Evolutionary conservation across 2,329 filamentous ascomycete species (phyloP), one percentile per base, ranked within the genome.

Genomic region (Rhinocladiella similis): DNA sequence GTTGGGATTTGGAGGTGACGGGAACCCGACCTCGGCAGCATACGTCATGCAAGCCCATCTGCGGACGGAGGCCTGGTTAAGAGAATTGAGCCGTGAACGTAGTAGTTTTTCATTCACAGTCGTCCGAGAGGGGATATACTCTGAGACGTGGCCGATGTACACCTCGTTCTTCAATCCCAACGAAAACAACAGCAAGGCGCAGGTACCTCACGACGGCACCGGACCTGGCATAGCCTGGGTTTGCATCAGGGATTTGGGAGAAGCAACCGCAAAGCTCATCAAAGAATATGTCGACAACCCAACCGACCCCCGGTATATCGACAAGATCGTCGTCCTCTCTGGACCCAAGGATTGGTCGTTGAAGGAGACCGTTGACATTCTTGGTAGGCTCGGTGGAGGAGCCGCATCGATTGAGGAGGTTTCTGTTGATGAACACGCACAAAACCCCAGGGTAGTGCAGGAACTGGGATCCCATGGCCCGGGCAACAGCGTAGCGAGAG

Each of bases 391-490:
- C n/a, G 47, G 25, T 3, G 70, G 70, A 5, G 69, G 63, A 50
- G 36, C 60, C 9, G 41, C 72, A 3, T 59, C 38, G 2, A 75
- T 80, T 20, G 65, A 66, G 5, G 47, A 73, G 58, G 71, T 79
- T 2, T 63, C 65, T 1, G 69, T 75, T 0, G 75, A 77, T 2
- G 76, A 79, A 58, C 79, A 77, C 60, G 72, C 67, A 1, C 50
- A 52, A 49, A 64, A 74, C 46, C 71, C 73, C 38, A 70, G 73
- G 60, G 70, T 76, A 50, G 61, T 68, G 10, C 7, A 22, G n/a
- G 9, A 20, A 16, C 13, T 46, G 6, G 43, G 43, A 3, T 46
- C 43, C 19, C 43, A 46, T 46, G 43, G 43, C 4, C 43, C 43
- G 22, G 43, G 43, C 20, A 46, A 46, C 25, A 57, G 72, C 47